A percentile compares a stretch with the other conserved stretches of the same genome.
Evolutionary conservation across 805 yeast species (phyloP).

Genomic region (Yarrowia keelungensis): DNA sequence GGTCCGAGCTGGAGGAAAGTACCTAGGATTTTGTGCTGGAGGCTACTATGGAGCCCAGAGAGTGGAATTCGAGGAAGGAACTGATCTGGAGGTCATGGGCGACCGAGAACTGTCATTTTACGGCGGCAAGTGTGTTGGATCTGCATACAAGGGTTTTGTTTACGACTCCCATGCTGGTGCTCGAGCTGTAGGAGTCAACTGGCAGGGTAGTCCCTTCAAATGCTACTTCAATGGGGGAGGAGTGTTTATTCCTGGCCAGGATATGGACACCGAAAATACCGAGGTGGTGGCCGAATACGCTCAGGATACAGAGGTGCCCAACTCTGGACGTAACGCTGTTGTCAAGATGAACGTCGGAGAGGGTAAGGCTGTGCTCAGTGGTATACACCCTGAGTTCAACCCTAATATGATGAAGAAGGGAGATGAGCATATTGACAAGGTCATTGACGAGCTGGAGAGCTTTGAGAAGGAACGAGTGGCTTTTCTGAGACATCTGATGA

Average conservation of each 20-base stretch:
- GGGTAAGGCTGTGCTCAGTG: constrained; percentile 79
- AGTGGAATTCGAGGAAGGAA: constrained; percentile 85
- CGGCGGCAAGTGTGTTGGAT: constrained; percentile 84
- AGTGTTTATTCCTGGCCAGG: constrained; percentile 76
- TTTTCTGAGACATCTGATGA: constrained; percentile 65
- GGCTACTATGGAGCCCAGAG: constrained; percentile 80
- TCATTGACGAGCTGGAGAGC: constrained; percentile 54
- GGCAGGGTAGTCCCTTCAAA: constrained; percentile 40
- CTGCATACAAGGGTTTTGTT: constrained; percentile 78
- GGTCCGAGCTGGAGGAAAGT: constrained; percentile 80
- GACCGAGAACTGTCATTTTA: constrained; percentile 79
- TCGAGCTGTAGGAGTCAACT: constrained; percentile 52
- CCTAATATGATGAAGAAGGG: constrained; percentile 54
- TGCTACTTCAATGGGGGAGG: constrained; percentile 90
- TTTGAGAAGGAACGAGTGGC: constrained; percentile 58
- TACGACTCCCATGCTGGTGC: constrained; percentile 83
- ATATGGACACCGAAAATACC: constrained; percentile 57
- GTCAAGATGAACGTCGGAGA: constrained; percentile 70
- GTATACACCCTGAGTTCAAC: constrained; percentile 91
- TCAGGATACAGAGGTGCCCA: constrained; percentile 61
- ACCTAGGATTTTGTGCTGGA: constrained; percentile 93
- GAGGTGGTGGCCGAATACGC: constrained; percentile 75
- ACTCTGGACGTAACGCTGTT: constrained; percentile 63
- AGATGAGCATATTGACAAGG: constrained; percentile 47
- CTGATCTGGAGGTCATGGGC: constrained; percentile 80